Base-by-base conservation (phyloP, 805 yeast species). In the Zygotorulaspora florentina region DNA sequence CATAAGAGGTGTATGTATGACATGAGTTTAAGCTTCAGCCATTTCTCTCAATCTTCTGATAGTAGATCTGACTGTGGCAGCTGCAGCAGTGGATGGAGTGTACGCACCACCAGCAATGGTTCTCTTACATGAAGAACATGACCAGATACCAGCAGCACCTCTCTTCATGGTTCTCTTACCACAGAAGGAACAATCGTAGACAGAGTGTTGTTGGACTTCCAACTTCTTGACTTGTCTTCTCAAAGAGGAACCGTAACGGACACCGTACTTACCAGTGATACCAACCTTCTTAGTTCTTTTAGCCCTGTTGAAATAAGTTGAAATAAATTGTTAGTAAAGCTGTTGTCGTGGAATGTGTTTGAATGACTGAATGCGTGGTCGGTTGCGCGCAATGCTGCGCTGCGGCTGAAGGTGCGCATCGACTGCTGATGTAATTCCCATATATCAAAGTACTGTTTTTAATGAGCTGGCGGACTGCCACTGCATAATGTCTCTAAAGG, bases 261-360 rank as follows among this genome's bases (percentile, higher is more conserved):
- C 97, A 88, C 99, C 99, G 85, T 88, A 93, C 83, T 95, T 95
- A 85, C 99, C 99, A 76, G 99, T 93, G 83, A 93, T 93, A 78
- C 99, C 99, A 75, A 93, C 99, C 88, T 93, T 93, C 95, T 93
- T 93, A 68, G 99, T 93, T 87, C 99, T 91, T 81, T 95, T 93
- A 78, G 99, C 87, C 99, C 96, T 88, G 67, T 57, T 25, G 10
- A 35, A 36, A 35, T n/a, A 23, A 39, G 12, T 17, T 29, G 29
- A 25, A 35, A 29, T 4, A 12, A 27, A 13, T 25, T 26, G 52
- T 48, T 48, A 48, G 52, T 48, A 48, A 46, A 35, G 13, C 27
- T 20, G 25, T 20, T 20, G 25, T 7, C 7, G 25, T 4, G 7
- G 25, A 7, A 20, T 20, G 25, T 20, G 4, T 20, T 20, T 20